Base-by-base conservation (phyloP, 768 basidiomycete genomes). In the Coprinellus micaceus region DNA sequence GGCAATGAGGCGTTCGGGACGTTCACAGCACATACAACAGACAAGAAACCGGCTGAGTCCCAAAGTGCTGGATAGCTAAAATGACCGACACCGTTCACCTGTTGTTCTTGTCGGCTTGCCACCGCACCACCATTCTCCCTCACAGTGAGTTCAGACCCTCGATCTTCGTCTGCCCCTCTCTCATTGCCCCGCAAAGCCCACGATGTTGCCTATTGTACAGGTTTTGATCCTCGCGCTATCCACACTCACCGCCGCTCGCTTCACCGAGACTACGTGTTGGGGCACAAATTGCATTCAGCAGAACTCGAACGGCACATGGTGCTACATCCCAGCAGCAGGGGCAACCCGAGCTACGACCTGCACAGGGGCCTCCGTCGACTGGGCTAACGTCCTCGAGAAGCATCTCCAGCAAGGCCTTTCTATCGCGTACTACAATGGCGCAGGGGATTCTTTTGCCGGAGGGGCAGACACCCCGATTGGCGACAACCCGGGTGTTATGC, bases 321-420 rank as follows among this genome's bases (percentile, higher is more conserved):
- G 58, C 40, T 58, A 54, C 53, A 22, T 58, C 24, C 58, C 58
- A 11, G 26, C 15, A 7, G 29, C 52, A 11, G 26, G 39, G 13
- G 46, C 53, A 40, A 39, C 41, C 29, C 40, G 51, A 17, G 41
- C 22, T 4, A 53, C 52, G 11, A 19, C 57, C n/a, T 58, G 57
- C 33, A 54, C 51, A 15, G 53, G 57, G 15, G 0, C 28, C 17
- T 9, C 26, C 12, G 53, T 43, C 29, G 39, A 58, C 43, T 54
- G 48, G 26, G 57, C 53, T n/a, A 47, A 12, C 26, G 57, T 58
- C 29, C 36, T 58, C 37, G 19, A 43, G 26, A 46, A 37, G 13
- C 57, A 58, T 22, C 57, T 54, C 53, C 43, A 36, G 17, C 57
- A 58, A 49, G 57, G 57, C 26, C 52, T 58, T 25, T 53, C 57